A percentile compares a stretch with the other conserved stretches of the same genome.
Evolutionary conservation across 78 protist species (phyloP).

Genomic region (Emiliania huxleyi): DNA sequence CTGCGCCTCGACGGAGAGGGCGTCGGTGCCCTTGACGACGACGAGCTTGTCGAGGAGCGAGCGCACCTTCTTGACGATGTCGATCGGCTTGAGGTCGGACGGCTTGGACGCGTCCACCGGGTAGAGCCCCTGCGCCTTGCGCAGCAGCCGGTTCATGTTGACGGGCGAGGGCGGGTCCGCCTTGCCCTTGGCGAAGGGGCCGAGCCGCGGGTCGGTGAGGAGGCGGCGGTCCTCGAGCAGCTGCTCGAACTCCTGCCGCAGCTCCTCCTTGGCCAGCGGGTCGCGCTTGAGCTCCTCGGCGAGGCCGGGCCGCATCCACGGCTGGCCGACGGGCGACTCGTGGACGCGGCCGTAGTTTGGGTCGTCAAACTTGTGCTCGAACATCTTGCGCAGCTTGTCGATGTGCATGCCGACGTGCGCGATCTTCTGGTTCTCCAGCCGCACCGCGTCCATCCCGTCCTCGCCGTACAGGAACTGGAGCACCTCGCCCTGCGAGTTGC

Average conservation of each 20-base stretch:
- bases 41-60: neutral
- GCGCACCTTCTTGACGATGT: conserved; percentile 59
- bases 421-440: conserved; percentile 70
- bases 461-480: conserved; percentile 89
- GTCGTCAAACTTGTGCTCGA: neutral
- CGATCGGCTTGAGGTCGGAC: conserved; percentile 70
- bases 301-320: neutral
- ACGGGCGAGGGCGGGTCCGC: conserved; percentile 75
- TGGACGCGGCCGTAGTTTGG: neutral
- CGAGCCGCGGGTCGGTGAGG: conserved; percentile 9
- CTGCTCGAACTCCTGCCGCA: conserved; percentile 25
- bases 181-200: neutral
- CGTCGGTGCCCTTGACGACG: conserved; percentile 49
- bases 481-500: conserved; percentile 91
- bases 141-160: conserved; percentile 83
- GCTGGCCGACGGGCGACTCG: neutral
- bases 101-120: neutral
- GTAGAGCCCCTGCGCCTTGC: conserved; percentile 55
- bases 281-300: neutral
- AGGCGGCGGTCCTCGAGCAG: neutral
- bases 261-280: neutral
- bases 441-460: conserved; percentile 85
- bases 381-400: neutral
- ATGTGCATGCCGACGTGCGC: neutral
- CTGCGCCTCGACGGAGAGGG: conserved; percentile 67